These are phyloP conservation scores for Tetracladium setigerum DNA, from an alignment of 495 filamentous ascomycete genomes.

Conservation along the genomic window DNA sequence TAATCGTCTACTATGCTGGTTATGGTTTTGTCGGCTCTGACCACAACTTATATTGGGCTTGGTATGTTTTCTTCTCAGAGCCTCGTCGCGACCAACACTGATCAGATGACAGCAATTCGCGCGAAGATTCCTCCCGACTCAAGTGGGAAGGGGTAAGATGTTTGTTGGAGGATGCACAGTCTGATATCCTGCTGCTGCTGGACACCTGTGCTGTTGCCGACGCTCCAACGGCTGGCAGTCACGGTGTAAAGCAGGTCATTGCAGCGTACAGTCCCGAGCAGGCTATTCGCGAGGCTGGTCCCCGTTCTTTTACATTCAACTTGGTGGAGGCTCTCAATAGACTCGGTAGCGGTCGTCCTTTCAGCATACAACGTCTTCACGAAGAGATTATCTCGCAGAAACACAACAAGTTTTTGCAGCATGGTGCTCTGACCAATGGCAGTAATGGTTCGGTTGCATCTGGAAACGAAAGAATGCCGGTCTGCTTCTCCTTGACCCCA, in stretches of 20 bases:
- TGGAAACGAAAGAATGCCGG: conserved; percentile 33
- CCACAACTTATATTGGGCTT: conserved; percentile 47
- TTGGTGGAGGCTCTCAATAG: conserved; percentile 39
- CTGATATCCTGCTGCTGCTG: conserved; percentile 22
- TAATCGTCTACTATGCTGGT: conserved; percentile 51
- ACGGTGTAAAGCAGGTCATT: conserved; percentile 47
- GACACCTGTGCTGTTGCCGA: conserved; percentile 28
- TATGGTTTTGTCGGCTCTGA: conserved; percentile 40
- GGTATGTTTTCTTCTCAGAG: conserved; percentile 29
- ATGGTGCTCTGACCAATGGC: conserved; percentile 34
- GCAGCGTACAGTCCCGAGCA: conserved; percentile 44
- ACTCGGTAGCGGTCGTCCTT: conserved; percentile 37
- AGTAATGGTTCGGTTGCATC: conserved; percentile 24
- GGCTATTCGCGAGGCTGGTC: conserved; percentile 30
- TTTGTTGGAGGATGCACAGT: conserved; percentile 22
- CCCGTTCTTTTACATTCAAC: conserved; percentile 43
- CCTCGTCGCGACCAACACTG: conserved; percentile 8
- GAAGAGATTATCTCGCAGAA: conserved; percentile 37
- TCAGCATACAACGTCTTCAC: conserved; percentile 40
- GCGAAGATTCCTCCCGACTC: conserved; percentile 20
- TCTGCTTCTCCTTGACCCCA: conserved; percentile 40
- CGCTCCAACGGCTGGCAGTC: conserved; percentile 31
- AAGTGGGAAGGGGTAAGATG: conserved; percentile 22
- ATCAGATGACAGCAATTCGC: conserved; percentile 19
- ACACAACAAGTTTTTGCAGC: conserved; percentile 23